These are phyloP conservation scores for Bjerkandera adusta DNA, from an alignment of 1,284 basidiomycete genomes.

Conservation along the genomic window DNA sequence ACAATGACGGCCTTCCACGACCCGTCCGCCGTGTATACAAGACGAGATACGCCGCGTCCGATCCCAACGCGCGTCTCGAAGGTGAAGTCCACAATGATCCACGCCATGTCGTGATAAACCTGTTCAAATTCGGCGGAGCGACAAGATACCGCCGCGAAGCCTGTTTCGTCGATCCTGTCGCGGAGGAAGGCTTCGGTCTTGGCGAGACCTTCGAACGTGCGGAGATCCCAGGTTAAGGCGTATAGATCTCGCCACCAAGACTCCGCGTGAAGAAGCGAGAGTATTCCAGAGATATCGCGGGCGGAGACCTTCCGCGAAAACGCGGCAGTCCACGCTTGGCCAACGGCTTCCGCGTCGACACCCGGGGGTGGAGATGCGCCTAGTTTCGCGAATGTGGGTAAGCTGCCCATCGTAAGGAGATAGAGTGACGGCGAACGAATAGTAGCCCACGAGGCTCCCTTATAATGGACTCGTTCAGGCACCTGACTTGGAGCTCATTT, in stretches of 20 bases:
- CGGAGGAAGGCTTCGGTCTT: conserved; percentile 41
- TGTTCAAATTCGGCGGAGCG: conserved; percentile 30
- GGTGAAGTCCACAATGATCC: conserved; percentile 50
- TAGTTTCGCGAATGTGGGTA: conserved; percentile 47
- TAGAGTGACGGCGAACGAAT: too few relatives aligned
- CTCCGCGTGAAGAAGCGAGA: conserved; percentile 40
- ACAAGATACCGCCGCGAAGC: conserved; percentile 38
- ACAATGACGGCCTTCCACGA: conserved; percentile 54
- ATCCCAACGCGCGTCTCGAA: conserved; percentile 49
- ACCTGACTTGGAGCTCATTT: too few relatives aligned
- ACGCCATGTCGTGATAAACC: conserved; percentile 51
- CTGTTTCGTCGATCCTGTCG: conserved; percentile 37
- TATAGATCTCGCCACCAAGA: conserved; percentile 62
- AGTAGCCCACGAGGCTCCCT: too few relatives aligned
- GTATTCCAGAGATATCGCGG: conserved; percentile 27
- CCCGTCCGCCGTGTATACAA: conserved; percentile 39
- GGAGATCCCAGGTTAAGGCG: conserved; percentile 62
- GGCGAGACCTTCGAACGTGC: conserved; percentile 46
- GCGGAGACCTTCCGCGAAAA: conserved; percentile 9
- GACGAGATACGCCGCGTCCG: conserved; percentile 45
- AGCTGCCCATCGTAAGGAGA: too few relatives aligned
- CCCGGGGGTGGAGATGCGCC: conserved; percentile 33
- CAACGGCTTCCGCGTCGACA: conserved; percentile 32
- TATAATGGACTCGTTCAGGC: too few relatives aligned
- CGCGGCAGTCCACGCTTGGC: conserved; percentile 8